Conservation (phyloP, 495 filamentous ascomycete species). For the Podospora australis region DNA sequence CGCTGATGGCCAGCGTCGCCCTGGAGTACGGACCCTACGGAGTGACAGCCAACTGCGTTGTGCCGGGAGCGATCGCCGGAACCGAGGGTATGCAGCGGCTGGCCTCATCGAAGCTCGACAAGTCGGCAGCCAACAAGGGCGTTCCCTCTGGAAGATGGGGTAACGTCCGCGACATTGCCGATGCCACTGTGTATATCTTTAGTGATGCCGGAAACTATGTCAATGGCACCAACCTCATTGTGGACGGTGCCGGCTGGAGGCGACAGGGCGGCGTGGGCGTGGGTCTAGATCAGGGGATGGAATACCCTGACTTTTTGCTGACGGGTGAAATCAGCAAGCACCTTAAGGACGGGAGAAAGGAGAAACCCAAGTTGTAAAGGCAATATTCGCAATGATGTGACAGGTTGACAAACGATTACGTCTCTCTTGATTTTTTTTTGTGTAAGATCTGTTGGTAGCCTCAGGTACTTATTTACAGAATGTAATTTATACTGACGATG, state of each 20-base stretch:
- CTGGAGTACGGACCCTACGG: constrained; percentile 86
- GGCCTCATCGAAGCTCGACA: constrained; percentile 24
- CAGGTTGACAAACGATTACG: too few relatives aligned
- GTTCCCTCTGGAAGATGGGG: constrained; percentile 70
- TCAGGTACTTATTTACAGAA: too few relatives aligned
- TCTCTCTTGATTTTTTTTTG: too few relatives aligned
- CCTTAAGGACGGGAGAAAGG: constrained; percentile 35
- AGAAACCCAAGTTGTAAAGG: constrained; percentile 38
- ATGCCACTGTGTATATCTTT: constrained; percentile 85
- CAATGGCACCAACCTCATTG: constrained; percentile 70
- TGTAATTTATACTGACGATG: too few relatives aligned
- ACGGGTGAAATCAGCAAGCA: constrained; percentile 35
- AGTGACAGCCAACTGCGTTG: constrained; percentile 81
- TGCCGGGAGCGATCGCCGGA: constrained; percentile 67
- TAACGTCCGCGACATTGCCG: constrained; percentile 80
- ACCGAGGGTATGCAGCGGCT: constrained; percentile 58
- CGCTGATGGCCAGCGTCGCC: constrained; percentile 64
- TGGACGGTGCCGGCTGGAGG: constrained; percentile 72
- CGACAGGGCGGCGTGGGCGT: constrained; percentile 38
- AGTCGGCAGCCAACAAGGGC: constrained; percentile 20
- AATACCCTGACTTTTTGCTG: constrained; percentile 40
- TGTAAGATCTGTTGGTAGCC: too few relatives aligned
- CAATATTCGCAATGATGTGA: too few relatives aligned
- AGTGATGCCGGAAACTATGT: constrained; percentile 78
- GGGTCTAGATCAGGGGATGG: constrained; percentile 39